Base-by-base conservation (phyloP, 1,284 basidiomycete species). In the Kwoniella shivajii region DNA sequence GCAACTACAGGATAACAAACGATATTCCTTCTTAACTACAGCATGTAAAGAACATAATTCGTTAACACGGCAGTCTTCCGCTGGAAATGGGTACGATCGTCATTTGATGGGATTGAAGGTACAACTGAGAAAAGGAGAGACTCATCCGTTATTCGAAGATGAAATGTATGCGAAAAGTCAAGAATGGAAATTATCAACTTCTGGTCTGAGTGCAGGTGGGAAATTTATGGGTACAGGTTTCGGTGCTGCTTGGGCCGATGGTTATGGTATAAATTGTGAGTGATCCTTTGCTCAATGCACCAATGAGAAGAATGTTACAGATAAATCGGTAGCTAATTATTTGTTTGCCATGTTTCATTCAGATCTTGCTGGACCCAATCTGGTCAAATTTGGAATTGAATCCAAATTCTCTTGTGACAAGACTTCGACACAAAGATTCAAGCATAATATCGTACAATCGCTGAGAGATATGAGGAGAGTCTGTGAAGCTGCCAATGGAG, bases 301-400 rank as follows among this genome's bases (percentile, higher is more conserved):
- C 46, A 20, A 26, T 11, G 20, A 7, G 14, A 24, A 26, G 22
- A 3, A 7, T 18, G 30, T 6, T 26, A 45, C 22, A 14, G 22
- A 20, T 27, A 4, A 18, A 13, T 29, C 11, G 14, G 4, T 27
- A 29, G n/a, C 4, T 18, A 27, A 20, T 30, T 6, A 5, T 43
- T 9, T 6, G 14, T 24, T 49, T 63, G 52, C 51, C 20, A 33
- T n/a, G 27, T 44, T 20, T 22, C 24, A 9, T 16, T 2, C 61
- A 94, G 92, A 98, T 76, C 83, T 97, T 60, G 85, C 89, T 56
- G 92, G 88, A 16, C 84, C 87, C 14, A 80, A 87, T 52, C 80
- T 87, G 61, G 84, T 98, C 78, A 96, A 94, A 78, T 95, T 98
- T 79, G 95, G 95, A 2, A 87, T 98, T 71, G 94, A 98, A 78